Conservation (phyloP, 2,329 filamentous ascomycete species). For the Ophiobolus disseminans region DNA sequence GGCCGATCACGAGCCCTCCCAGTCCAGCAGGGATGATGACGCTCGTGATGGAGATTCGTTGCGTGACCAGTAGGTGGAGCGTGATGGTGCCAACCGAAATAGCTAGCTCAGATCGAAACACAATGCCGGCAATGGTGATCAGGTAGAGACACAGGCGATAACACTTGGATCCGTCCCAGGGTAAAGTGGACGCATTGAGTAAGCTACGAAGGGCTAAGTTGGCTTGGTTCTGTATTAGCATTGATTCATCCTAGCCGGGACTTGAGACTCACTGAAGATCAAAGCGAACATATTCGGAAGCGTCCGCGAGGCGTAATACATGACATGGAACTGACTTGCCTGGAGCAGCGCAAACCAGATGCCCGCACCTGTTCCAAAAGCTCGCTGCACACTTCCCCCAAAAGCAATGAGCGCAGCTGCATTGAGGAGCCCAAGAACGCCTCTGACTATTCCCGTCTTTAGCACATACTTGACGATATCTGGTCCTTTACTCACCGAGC, state of each 20-base stretch:
- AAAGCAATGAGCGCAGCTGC: constrained; percentile 72
- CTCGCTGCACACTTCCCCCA: constrained; percentile 65
- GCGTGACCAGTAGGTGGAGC: constrained; percentile 66
- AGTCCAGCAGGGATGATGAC: constrained; percentile 71
- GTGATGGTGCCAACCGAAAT: constrained; percentile 76
- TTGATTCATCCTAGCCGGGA: not conserved
- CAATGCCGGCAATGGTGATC: constrained; percentile 78
- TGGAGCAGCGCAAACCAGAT: constrained; percentile 83
- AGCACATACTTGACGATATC: not conserved
- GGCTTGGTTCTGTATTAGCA: constrained; percentile 55
- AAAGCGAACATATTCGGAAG: constrained; percentile 98
- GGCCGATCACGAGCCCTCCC: constrained; percentile 68
- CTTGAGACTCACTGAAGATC: constrained; percentile 77
- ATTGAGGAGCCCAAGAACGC: constrained; percentile 80
- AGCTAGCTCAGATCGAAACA: constrained; percentile 91
- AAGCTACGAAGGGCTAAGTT: constrained; percentile 67
- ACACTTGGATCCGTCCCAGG: constrained; percentile 52
- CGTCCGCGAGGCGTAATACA: constrained; percentile 91
- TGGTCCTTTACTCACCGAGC: constrained; percentile 53
- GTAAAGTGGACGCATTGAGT: constrained; percentile 55
- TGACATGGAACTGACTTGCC: constrained; percentile 85
- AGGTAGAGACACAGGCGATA: constrained; percentile 73
- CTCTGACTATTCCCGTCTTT: constrained; percentile 63
- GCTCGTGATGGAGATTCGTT: constrained; percentile 61
- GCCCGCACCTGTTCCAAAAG: constrained; percentile 72